Evolutionary conservation across 805 yeast genomes (phyloP).

Genomic region (Barnettozyma sp.): DNA sequence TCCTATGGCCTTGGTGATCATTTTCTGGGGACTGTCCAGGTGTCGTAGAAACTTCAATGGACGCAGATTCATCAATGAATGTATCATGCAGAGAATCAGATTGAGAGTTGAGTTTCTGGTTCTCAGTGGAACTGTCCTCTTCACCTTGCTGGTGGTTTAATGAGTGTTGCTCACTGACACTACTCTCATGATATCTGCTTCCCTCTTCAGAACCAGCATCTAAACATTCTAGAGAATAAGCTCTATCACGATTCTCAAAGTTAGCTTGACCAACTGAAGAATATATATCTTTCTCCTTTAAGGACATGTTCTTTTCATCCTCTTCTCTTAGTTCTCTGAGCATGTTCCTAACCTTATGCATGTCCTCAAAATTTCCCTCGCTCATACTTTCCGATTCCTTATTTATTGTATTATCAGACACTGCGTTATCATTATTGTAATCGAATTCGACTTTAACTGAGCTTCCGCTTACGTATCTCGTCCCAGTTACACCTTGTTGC

Average conservation of each 20-base stretch:
- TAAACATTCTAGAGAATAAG: too few relatives aligned
- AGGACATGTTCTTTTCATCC: background rate
- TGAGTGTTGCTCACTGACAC: too few relatives aligned
- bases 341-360: background rate
- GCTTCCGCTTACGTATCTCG: background rate
- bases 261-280: constrained; percentile 1
- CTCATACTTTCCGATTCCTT: background rate
- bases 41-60: too few relatives aligned
- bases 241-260: background rate
- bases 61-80: too few relatives aligned
- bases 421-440: background rate
- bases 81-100: too few relatives aligned
- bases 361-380: background rate
- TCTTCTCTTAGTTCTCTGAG: background rate
- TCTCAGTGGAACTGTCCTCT: too few relatives aligned
- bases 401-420: background rate
- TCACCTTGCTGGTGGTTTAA: too few relatives aligned
- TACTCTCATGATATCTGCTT: too few relatives aligned
- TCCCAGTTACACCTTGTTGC: background rate
- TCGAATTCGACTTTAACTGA: constrained; percentile 3
- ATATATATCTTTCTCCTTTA: background rate
- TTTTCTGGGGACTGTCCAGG: too few relatives aligned
- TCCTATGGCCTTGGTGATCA: background rate
- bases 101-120: too few relatives aligned
- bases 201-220: too few relatives aligned